Base-by-base conservation (phyloP, 257 asterid genomes). In the Jacaranda mimosifolia region DNA sequence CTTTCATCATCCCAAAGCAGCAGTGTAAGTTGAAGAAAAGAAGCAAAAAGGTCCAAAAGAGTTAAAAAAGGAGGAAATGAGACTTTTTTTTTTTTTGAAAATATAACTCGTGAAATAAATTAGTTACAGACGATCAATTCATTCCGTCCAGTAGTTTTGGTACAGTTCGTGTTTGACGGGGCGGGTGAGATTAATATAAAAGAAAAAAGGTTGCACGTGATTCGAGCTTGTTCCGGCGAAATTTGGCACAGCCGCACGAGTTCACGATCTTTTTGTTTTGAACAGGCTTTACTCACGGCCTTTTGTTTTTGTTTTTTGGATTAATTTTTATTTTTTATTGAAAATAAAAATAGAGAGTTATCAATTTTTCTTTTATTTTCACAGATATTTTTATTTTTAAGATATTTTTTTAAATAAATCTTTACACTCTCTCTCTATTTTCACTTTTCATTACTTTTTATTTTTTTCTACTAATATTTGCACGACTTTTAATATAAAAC, bases 161-260 rank as follows among this genome's bases (percentile, higher is more conserved):
- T 63, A 63, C 64, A 80, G 78, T 55, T 36, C 71, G 84, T 68
- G 53, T 67, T 67, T 68, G n/a, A 67, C 66, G 42, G 66, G 42
- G 42, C 14, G 32, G 42, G 48, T 18, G 13, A 18, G 3, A 26
- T 3, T 7, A 52, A 8, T n/a, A n/a, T 14, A 55, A 55, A 3
- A 3, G 4, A 48, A 46, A 43, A 56, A 63, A 19, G 19, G 18
- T 46, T 58, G 73, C 79, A 81, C 73, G 74, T 59, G 77, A 56
- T 18, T 66, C 43, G 68, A 32, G 68, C 39, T 48, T 73, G 72
- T 46, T 71, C 76, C 15, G 67, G 55, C 35, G 38, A 66, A 77
- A 57, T 68, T 73, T 78, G 77, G 77, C 69, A 63, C 46, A 62
- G 80, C 75, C 75, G 63, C 77, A 77, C 77, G 81, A 76, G 39